These are phyloP conservation scores for Geotrichum klebahnii DNA, from an alignment of 1,139 yeast genomes.

Conservation along the genomic window DNA sequence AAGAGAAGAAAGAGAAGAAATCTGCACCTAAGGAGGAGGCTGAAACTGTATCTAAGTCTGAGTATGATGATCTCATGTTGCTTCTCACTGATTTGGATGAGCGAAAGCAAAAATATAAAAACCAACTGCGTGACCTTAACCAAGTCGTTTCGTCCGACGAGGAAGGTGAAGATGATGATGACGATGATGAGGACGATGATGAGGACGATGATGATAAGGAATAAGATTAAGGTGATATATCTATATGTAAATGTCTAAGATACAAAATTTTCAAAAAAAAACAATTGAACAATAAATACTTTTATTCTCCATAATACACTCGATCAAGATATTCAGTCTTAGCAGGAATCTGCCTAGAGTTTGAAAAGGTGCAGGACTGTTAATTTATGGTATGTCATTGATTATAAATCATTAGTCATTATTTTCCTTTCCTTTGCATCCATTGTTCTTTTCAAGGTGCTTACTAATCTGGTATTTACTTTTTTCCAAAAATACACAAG, in stretches of 20 bases:
- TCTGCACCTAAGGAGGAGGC: conserved; percentile 16
- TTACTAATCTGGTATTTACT: background rate
- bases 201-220: conserved; percentile 24
- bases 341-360: too few species aligned
- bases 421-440: too few species aligned
- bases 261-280: too few species aligned
- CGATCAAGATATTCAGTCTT: too few species aligned
- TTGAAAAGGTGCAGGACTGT: too few species aligned
- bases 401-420: too few species aligned
- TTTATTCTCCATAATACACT: too few species aligned
- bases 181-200: conserved; percentile 44
- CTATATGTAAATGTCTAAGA: too few species aligned
- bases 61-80: conserved; percentile 71
- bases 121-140: conserved; percentile 49
- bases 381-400: too few species aligned
- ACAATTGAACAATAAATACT: too few species aligned
- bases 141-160: conserved; percentile 44
- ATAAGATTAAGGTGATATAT: background rate
- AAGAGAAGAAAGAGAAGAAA: conserved; percentile 17
- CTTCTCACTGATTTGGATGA: conserved; percentile 74
- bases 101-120: conserved; percentile 56
- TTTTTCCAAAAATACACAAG: background rate
- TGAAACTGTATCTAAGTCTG: conserved; percentile 52
- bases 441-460: background rate
- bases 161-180: conserved; percentile 52